Conservation (phyloP, 345 rosid species). For the Euphorbia peplus region DNA sequence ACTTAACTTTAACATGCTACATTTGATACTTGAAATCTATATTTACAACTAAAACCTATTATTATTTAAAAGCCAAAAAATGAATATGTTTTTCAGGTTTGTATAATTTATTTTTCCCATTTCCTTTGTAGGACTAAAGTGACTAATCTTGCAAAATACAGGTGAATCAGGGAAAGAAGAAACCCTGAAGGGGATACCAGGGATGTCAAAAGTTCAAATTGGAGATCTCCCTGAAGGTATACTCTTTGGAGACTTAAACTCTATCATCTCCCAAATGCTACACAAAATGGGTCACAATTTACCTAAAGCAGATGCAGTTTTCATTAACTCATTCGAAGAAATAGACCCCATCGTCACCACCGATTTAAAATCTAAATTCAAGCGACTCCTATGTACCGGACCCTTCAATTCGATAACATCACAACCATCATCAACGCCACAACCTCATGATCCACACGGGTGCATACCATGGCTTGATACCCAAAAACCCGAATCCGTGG, state of each 20-base stretch:
- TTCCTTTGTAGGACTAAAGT: no score
- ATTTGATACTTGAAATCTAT: no score
- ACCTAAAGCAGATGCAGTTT: constrained; percentile 36
- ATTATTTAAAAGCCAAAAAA: no score
- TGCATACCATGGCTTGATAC: constrained; percentile 40
- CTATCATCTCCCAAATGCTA: constrained; percentile 37
- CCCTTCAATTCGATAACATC: constrained; percentile 31
- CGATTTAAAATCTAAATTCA: constrained; percentile 36
- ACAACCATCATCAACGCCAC: background rate
- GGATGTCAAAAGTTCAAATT: constrained; percentile 33
- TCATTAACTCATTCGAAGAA: constrained; percentile 40
- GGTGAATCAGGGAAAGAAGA: constrained; percentile 27
- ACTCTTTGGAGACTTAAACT: constrained; percentile 31
- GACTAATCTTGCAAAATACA: no score
- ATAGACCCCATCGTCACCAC: constrained; percentile 33
- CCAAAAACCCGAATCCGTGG: constrained; percentile 32
- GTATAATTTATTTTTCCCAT: no score
- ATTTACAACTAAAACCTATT: no score
- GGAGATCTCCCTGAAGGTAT: constrained; percentile 43
- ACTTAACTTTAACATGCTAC: no score
- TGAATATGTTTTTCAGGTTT: no score
- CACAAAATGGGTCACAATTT: constrained; percentile 33
- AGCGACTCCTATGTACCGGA: constrained; percentile 30
- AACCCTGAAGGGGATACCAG: constrained; percentile 27
- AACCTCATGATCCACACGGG: constrained; percentile 4